Conservation (phyloP, 2,329 filamentous ascomycete genomes). For the Celoporthe dispersa region DNA sequence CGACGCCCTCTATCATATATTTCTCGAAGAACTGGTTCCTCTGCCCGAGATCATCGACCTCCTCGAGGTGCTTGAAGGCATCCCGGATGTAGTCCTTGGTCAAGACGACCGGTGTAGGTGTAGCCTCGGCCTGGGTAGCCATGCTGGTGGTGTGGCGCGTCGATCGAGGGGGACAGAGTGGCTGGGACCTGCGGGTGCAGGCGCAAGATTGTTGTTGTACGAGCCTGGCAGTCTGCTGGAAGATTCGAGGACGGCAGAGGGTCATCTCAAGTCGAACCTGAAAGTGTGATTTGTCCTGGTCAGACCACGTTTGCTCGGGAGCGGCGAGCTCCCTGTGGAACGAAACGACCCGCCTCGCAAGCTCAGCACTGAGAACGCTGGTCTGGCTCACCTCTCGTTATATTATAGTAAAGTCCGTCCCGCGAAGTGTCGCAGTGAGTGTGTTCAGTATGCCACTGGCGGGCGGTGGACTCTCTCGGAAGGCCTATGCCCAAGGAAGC, state of each 20-base stretch:
- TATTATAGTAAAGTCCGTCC: not conserved
- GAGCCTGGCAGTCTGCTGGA: not conserved
- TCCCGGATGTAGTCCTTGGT: constrained; percentile 13
- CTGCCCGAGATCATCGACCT: not conserved
- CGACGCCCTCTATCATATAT: not conserved
- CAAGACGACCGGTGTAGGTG: not conserved
- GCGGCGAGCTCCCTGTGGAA: not conserved
- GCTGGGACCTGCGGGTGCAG: not conserved
- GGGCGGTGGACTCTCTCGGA: not conserved
- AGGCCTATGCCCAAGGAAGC: not conserved
- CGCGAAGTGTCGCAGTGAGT: not conserved
- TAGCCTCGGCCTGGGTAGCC: not conserved
- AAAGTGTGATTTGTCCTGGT: not conserved
- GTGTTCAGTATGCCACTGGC: not conserved
- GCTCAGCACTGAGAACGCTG: not conserved
- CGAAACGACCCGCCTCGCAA: not conserved
- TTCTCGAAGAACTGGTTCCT: constrained; percentile 11
- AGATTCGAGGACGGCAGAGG: constrained; percentile 1
- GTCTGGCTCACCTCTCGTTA: not conserved
- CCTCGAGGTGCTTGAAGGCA: constrained; percentile 6
- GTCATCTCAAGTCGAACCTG: not conserved
- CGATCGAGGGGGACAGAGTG: not conserved
- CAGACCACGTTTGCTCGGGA: not conserved
- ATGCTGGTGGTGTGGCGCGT: constrained; percentile 5
- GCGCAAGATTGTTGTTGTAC: not conserved